These are phyloP conservation scores for Xylaria sp. DNA, from an alignment of 2,329 filamentous ascomycete species.

Conservation along the genomic window DNA sequence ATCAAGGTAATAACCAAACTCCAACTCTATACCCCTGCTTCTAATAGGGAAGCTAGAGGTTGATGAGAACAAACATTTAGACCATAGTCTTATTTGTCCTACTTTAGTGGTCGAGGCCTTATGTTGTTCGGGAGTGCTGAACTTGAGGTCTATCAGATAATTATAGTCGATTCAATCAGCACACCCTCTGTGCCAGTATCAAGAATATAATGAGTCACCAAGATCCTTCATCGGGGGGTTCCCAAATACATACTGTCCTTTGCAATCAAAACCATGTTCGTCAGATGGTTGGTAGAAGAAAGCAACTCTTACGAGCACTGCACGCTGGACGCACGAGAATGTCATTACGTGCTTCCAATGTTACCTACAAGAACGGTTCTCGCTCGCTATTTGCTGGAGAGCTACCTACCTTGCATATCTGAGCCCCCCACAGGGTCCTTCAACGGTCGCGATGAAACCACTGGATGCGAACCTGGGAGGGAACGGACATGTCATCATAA, in stretches of 20 bases:
- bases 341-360: conserved; percentile 32
- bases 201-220: neutral
- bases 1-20: neutral
- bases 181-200: neutral
- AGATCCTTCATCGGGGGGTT: too few species aligned
- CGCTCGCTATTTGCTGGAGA: neutral
- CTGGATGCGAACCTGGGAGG: conserved; percentile 8
- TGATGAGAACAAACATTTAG: neutral
- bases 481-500: conserved; percentile 14
- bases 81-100: neutral
- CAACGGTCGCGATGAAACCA: conserved; percentile 20
- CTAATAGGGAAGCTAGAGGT: neutral
- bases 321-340: conserved; percentile 24
- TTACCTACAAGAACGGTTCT: conserved; percentile 8
- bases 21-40: neutral
- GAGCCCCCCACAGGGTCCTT: neutral
- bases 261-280: too few species aligned
- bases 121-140: neutral
- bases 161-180: neutral
- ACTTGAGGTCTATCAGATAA: neutral
- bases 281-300: too few species aligned
- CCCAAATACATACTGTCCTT: too few species aligned
- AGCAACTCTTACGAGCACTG: too few species aligned
- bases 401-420: conserved; percentile 8
- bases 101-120: neutral